Base-by-base conservation (phyloP, 163 green algal species). In the Coccomyxa subellipsoidea region DNA sequence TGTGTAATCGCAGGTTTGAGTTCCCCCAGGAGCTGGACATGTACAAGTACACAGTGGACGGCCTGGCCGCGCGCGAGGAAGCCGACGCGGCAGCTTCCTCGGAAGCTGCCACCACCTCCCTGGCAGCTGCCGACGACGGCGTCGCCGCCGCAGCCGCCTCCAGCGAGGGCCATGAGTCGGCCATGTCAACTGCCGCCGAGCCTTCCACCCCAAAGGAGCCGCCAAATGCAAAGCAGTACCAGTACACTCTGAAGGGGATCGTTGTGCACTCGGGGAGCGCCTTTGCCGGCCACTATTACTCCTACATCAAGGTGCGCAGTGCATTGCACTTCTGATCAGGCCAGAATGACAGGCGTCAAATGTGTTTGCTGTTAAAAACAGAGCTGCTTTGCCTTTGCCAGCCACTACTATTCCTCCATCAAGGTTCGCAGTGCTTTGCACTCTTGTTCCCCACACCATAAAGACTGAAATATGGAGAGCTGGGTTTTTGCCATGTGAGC, bases 201-300 rank as follows among this genome's bases (percentile, higher is more conserved):
- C 66, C 66, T 8, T 25, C 78, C 27, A 53, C 70, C 23, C 66
- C 66, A 4, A 73, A 73, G 66, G 8, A 32, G 18, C 29, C 1
- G 29, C 29, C 66, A 18, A 32, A 73, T 73, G 66, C 29, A 32
- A 32, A 36, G 66, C 66, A 78, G 47, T 81, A 54, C 77, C 82
- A 85, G 73, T 96, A 95, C 85, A 66, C 93, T 69, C 92, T 98
- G 36, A 88, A 89, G 85, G 94, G 94, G 69, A 87, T 96, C 2
- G 92, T 96, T 32, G 91, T 96, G 54, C 93, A 97, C 85, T 93
- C 83, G 29, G 94, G 93, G n/a, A 94, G 86, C 35, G 93, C 93
- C 0, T 95, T 95, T 87, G 92, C 90, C 8, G 93, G 94, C 2
- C 93, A 97, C 85, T 97, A 96, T 86, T 97, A 96, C 84, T 93